Evolutionary conservation across 768 basidiomycete genomes (phyloP).

Genomic region (Termitomyces titanicus): DNA sequence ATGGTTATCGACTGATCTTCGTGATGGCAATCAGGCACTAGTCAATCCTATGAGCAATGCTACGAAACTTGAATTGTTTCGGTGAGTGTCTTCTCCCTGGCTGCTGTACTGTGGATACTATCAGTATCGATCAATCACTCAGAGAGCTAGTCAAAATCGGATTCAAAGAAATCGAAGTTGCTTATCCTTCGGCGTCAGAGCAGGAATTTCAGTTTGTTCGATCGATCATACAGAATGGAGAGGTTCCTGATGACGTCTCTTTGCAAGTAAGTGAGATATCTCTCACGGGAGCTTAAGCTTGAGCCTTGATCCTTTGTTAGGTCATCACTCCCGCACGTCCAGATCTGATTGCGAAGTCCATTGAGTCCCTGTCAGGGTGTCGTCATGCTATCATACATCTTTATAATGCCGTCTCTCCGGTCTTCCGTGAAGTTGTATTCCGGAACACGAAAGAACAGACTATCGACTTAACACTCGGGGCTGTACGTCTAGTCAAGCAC

Average conservation of each 20-base stretch:
- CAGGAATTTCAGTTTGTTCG: constrained; percentile 78
- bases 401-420: constrained; percentile 78
- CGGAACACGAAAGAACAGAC: constrained; percentile 74
- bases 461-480: constrained; percentile 62
- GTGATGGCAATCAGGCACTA: constrained; percentile 82
- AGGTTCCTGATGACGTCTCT: constrained; percentile 76
- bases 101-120: constrained; percentile 24
- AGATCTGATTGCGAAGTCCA: constrained; percentile 71
- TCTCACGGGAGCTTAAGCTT: not conserved
- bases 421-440: constrained; percentile 80
- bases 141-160: constrained; percentile 68
- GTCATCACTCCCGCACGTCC: constrained; percentile 78
- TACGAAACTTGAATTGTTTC: constrained; percentile 50
- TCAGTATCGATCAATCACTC: constrained; percentile 56
- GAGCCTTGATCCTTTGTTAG: constrained; percentile 32
- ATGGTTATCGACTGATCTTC: constrained; percentile 81
- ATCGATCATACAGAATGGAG: constrained; percentile 57
- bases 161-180: constrained; percentile 84
- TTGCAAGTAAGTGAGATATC: constrained; percentile 52
- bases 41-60: constrained; percentile 82
- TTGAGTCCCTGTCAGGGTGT: constrained; percentile 70
- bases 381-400: constrained; percentile 83
- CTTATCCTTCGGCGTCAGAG: constrained; percentile 81
- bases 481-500: constrained; percentile 67
- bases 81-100: constrained; percentile 17